Evolutionary conservation across 2,329 filamentous ascomycete species (phyloP), one percentile per base, ranked within the genome.

Genomic region (Ilyonectria sp.): DNA sequence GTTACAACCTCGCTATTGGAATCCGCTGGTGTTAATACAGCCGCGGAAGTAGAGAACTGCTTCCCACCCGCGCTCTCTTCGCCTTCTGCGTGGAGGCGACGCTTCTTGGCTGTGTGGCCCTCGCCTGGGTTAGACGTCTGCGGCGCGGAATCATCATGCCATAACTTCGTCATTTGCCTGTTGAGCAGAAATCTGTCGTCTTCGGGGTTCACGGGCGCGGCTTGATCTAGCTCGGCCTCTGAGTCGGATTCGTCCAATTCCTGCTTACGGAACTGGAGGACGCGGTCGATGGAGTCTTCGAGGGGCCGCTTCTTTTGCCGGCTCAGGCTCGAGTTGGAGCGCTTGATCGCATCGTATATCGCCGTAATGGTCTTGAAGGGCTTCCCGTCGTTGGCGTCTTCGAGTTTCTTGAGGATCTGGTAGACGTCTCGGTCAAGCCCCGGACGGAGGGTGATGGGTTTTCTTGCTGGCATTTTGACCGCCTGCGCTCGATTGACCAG

Each of bases 241-340:
- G 83, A 83, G 37, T 88, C 87, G 33, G 85, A 83, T 4, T 87
- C 88, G 26, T 88, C 86, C 15, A 84, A 79, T 67, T 91, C 87
- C 71, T 93, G 89, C 71, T 91, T 92, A 6, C 95, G 84, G 19
- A 94, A 89, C 8, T 91, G 88, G 17, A 98, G 83, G 0, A 95
- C 94, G 8, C 94, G 87, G 69, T 97, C 94, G 70, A 98, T 94
- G 40, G 93, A 92, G 70, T 96, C 93, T 79, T 97, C 93, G 1
- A 98, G 83, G 0, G 92, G 85, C 68, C 91, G 91, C 80, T 96
- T 97, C 44, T 94, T 94, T 72, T 93, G 90, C 23, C 96, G 87
- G 69, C 93, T 94, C 23, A 98, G 82, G 73, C 92, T 94, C 0
- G 94, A 97, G 79, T 98, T 98, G 15, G 94, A 97, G 57, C 86